Evolutionary conservation across 768 basidiomycete species (phyloP), one percentile per base, ranked within the genome.

Genomic region (Boletales sp.): DNA sequence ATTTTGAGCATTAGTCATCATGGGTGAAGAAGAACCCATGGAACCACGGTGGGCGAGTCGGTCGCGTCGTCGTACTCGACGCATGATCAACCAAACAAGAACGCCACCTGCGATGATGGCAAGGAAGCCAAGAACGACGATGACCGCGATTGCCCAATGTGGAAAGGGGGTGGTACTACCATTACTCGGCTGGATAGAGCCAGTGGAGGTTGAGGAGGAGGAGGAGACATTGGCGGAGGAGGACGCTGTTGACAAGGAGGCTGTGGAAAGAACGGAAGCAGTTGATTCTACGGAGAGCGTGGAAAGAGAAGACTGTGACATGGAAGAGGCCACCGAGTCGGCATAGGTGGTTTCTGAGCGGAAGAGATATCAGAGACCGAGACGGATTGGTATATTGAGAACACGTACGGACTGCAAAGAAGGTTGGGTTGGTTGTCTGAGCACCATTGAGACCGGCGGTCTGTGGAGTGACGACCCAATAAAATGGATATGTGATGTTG

Each of bases 141-240:
- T 89, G 56, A 94, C 86, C 46, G 94, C 90, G 60, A 94, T 94
- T 10, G 89, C 93, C 92, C 90, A 94, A 62, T 81, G 82, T 9
- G 90, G 92, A 64, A 93, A 93, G 33, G 73, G 58, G 14, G 75
- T 62, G 14, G 75, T 62, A 49, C 55, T 62, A 44, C 60, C 56
- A 28, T 49, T 49, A 15, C 61, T 53, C 44, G 63, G 57, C 63
- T 87, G 87, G 18, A 88, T 74, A 28, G 25, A 28, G 54, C 50
- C 71, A 44, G 72, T 79, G 21, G 61, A 62, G 21, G 43, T 50
- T 30, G 48, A 47, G 32, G 50, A 11, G 47, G 53, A 5, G 39
- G 62, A 55, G 0, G 57, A 30, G 5, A 14, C 6, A 28, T 28
- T 28, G 25, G 25, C 25, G 25, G 25, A 13, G 15, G 34, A 34